Base-by-base conservation (phyloP, 106 monocot genomes). In the Dendrobium huoshanense region DNA sequence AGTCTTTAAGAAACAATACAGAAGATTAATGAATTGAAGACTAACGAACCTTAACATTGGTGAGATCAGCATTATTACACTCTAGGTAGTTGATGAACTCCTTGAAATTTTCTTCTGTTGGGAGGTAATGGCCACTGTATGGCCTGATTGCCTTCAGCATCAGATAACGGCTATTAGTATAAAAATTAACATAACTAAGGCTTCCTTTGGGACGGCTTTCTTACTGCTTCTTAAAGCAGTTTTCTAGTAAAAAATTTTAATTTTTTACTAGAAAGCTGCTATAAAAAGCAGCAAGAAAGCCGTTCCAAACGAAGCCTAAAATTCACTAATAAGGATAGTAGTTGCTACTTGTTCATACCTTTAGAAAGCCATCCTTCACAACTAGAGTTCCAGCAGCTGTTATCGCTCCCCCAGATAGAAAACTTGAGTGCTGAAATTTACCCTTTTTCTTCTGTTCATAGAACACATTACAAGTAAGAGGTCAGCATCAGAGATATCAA, bases 71-170 rank as follows among this genome's bases (percentile, higher is more conserved):
- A 75, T 83, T 84, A 67, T 90, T 88, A 25, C 94, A 85, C 20
- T 55, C 27, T 5, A 96, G 85, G 41, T 87, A 96, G 17, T 72
- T 86, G 72, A 92, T 90, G 80, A 96, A 96, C 79, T 92, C 96
- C 79, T 87, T 82, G 85, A 96, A 96, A 84, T 96, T 93, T 55
- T 94, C 96, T 82, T 96, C 96, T 0, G 94, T 96, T 45, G 96
- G 96, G 16, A 84, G 91, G 79, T 96, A 96, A 85, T 96, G 96
- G n/a, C 96, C 96, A 79, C 96, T 96, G 80, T 96, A 92, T 40
- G 96, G 92, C 96, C 96, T 94, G 24, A 88, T 78, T 70, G 86
- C 88, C 88, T 88, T 72, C 29, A 56, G 29, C 9, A 31, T 2
- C n/a, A 67, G 6, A 4, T 79, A 64, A 48, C 20, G 8, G 9